A percentile compares a stretch with the other conserved stretches of the same genome.
Evolutionary conservation across 306 rosid species (phyloP).

Genomic region (Amphicarpaea edgeworthii): DNA sequence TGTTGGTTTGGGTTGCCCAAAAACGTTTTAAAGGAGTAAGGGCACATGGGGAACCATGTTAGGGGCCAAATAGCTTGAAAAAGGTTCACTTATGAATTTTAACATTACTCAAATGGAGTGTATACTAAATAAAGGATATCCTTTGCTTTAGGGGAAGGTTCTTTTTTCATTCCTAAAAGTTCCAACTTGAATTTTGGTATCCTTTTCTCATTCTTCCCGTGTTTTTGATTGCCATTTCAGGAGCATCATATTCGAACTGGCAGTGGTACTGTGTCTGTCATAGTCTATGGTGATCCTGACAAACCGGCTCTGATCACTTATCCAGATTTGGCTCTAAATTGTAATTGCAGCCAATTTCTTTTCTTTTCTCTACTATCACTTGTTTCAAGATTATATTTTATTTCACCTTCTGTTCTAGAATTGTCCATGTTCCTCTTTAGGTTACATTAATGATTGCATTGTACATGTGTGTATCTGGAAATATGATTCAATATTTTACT

Average conservation of each 20-base stretch:
- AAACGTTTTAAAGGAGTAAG: conserved; percentile 48
- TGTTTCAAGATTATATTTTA: conserved; percentile 2
- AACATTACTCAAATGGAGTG: conserved; percentile 49
- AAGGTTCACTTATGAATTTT: conserved; percentile 40
- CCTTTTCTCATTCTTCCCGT: background rate
- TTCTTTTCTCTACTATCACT: conserved; percentile 19
- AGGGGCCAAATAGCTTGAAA: conserved; percentile 52
- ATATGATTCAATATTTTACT: conserved; percentile 8
- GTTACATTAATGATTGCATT: background rate
- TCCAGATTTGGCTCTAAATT: conserved; percentile 92
- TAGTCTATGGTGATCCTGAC: conserved; percentile 84
- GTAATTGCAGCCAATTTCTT: conserved; percentile 54
- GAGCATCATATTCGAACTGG: conserved; percentile 81
- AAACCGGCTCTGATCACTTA: conserved; percentile 91
- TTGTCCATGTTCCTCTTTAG: background rate
- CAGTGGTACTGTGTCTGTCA: conserved; percentile 85
- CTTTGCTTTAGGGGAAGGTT: conserved; percentile 45
- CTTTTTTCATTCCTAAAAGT: conserved; percentile 30
- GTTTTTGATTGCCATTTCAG: conserved; percentile 55
- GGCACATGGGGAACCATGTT: conserved; percentile 67
- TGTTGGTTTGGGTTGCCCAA: conserved; percentile 55
- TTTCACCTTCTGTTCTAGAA: background rate
- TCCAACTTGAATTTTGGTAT: conserved; percentile 17
- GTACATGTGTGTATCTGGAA: conserved; percentile 15
- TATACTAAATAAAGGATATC: conserved; percentile 47